These are phyloP conservation scores for Fibroporia radiculosa DNA, from an alignment of 768 basidiomycete genomes.

Conservation along the genomic window DNA sequence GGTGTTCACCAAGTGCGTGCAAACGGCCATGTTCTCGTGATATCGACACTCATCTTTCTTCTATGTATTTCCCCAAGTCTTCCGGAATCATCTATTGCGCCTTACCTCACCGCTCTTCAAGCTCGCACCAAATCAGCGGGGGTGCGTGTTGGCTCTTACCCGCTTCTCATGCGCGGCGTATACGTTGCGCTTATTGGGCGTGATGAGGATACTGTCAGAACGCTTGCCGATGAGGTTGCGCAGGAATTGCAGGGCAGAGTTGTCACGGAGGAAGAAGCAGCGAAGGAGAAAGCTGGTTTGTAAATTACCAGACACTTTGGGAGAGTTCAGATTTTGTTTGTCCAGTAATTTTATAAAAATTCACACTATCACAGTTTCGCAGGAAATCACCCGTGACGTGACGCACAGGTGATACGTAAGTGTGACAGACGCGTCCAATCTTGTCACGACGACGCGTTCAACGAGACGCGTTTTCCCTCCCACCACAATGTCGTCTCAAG, in stretches of 20 bases:
- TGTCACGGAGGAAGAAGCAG: constrained; percentile 61
- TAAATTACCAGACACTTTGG: too few relatives aligned
- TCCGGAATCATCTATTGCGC: constrained; percentile 81
- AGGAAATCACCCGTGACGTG: too few relatives aligned
- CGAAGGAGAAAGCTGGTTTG: constrained; percentile 23
- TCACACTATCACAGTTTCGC: too few relatives aligned
- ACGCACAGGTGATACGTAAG: too few relatives aligned
- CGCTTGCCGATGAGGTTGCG: constrained; percentile 59
- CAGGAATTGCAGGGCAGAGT: constrained; percentile 47
- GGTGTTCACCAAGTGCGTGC: constrained; percentile 69
- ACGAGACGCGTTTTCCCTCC: too few relatives aligned
- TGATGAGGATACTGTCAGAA: constrained; percentile 37
- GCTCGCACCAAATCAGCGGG: constrained; percentile 64
- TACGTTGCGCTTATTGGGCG: constrained; percentile 55
- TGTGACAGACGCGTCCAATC: too few relatives aligned
- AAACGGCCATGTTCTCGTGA: constrained; percentile 1
- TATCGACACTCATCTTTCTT: constrained; percentile 1
- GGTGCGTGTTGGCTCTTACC: constrained; percentile 79
- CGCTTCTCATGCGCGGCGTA: constrained; percentile 49
- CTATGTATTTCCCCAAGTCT: constrained; percentile 40
- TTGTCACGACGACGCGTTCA: too few relatives aligned
- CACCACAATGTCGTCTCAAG: constrained; percentile 14
- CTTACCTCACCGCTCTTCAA: constrained; percentile 76
- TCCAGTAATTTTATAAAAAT: too few relatives aligned
- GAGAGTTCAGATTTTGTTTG: too few relatives aligned